phyloP scores from a whole-genome alignment of 495 filamentous ascomycete species.

The Penicillium samsonianum region DNA sequence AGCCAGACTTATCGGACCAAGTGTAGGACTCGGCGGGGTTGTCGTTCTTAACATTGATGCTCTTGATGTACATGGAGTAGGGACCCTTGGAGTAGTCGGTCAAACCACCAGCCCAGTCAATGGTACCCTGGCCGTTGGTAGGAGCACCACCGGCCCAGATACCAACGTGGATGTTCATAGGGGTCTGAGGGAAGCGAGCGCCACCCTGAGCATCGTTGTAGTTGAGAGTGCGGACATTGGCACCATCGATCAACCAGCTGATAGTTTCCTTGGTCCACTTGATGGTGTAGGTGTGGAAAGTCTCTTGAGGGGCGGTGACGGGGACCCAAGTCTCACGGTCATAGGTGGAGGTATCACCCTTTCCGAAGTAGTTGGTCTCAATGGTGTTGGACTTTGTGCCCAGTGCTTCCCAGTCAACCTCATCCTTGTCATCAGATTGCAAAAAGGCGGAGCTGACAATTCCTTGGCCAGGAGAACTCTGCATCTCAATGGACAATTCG shows the following conservation, averaged over 20 bases:
- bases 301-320: conserved; percentile 62
- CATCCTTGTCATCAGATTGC: conserved; percentile 89
- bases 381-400: conserved; percentile 66
- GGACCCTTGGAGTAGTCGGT: conserved; percentile 74
- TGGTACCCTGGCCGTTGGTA: conserved; percentile 58
- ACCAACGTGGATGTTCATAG: conserved; percentile 84
- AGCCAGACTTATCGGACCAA: conserved; percentile 64
- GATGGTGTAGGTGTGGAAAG: conserved; percentile 80
- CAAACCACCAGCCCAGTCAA: conserved; percentile 77
- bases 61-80: conserved; percentile 76
- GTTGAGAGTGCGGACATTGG: conserved; percentile 66
- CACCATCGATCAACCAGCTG: conserved; percentile 78
- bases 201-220: conserved; percentile 61
- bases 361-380: conserved; percentile 94
- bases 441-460: conserved; percentile 81
- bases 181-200: conserved; percentile 85
- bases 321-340: conserved; percentile 66
- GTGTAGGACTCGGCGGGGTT: conserved; percentile 61
- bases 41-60: conserved; percentile 41
- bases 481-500: conserved; percentile 66
- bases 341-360: conserved; percentile 77
- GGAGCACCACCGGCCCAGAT: conserved; percentile 86
- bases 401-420: conserved; percentile 79
- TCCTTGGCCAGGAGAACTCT: conserved; percentile 70
- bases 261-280: conserved; percentile 77